Evolutionary conservation across 2,329 filamentous ascomycete genomes (phyloP), one percentile per base, ranked within the genome.

Genomic region (Beauveria sp.): DNA sequence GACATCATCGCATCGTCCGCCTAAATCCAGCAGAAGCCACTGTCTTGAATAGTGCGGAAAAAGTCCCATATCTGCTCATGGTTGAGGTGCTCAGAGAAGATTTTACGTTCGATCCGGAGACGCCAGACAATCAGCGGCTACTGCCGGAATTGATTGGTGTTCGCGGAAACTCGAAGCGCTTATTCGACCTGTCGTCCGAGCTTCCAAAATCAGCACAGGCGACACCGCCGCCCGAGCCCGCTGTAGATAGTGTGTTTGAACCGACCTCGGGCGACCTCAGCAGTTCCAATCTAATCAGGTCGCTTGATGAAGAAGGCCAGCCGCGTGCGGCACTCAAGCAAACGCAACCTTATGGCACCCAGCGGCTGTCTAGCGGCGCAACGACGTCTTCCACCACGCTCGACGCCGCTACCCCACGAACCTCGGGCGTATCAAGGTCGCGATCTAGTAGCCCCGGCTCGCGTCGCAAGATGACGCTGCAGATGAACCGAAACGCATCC

Each of bases 41-140:
- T 0, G 91, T 93, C 60, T 76, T 95, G 57, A 95, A 95, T 73
- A 95, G 90, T 71, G 90, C 90, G 5, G 90, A 95, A 72, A 89
- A 92, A 70, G 90, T 95, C 50, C 90, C 90, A 1, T 95, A 92
- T 73, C 74, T 95, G 55, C 80, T 95, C 30, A 93, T 95, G 89
- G 85, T 93, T 2, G 90, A 95, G 70, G 86, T 95, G 24, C 75
- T 95, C 53, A 80, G 87, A 26, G 90, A 93, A 66, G 90, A 95
- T 68, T 93, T 95, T 69, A 87, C 87, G 40, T 95, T 95, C 67
- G 87, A 93, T 67, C 89, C 90, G 0, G 85, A 88, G 38, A 87
- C 86, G 0, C 78, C 82, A 30, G 87, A 91, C 65, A 95, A 95
- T 67, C 81, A 88, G 69, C 80, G 83, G 58, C 75, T 95, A 24